Conservation (phyloP, 352 stramenopile species). For the Phytophthora citrophthora region DNA sequence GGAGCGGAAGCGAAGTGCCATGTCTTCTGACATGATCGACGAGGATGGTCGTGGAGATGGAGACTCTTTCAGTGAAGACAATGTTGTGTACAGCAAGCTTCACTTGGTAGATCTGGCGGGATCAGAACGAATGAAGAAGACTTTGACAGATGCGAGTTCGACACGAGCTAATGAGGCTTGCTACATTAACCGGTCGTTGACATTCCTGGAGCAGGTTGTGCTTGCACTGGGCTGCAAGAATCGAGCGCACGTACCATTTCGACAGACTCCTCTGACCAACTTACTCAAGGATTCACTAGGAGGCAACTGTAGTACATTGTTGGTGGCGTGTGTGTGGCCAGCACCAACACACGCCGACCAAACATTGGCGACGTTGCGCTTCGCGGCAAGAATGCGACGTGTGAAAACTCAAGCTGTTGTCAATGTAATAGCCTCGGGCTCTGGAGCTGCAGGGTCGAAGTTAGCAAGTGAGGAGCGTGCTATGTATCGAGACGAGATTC, state of each 20-base stretch:
- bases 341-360: slow-evolving; percentile 75
- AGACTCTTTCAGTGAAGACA: background rate
- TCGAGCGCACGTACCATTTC: slow-evolving; percentile 90
- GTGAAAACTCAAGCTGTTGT: slow-evolving; percentile 81
- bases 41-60: slow-evolving; percentile 11
- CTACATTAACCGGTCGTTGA: slow-evolving; percentile 72
- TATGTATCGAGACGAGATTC: slow-evolving; percentile 55
- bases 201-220: slow-evolving; percentile 86
- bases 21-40: slow-evolving; percentile 33
- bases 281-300: slow-evolving; percentile 90
- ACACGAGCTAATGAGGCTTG: slow-evolving; percentile 54
- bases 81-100: slow-evolving; percentile 85
- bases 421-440: slow-evolving; percentile 46
- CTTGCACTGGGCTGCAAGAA: slow-evolving; percentile 92
- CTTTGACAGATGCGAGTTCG: slow-evolving; percentile 43
- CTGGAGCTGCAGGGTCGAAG: slow-evolving; percentile 14
- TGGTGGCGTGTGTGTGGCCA: slow-evolving; percentile 90
- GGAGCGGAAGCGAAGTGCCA: slow-evolving; percentile 43
- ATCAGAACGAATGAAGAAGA: slow-evolving; percentile 93
- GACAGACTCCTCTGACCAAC: slow-evolving; percentile 94
- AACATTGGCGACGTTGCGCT: slow-evolving; percentile 90
- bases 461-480: slow-evolving; percentile 24
- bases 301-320: slow-evolving; percentile 80
- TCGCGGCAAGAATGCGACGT: slow-evolving; percentile 88
- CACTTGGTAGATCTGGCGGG: slow-evolving; percentile 93